Evolutionary conservation across 805 yeast species (phyloP), one percentile per base, ranked within the genome.

Genomic region (Ogataea nitratoaversa): DNA sequence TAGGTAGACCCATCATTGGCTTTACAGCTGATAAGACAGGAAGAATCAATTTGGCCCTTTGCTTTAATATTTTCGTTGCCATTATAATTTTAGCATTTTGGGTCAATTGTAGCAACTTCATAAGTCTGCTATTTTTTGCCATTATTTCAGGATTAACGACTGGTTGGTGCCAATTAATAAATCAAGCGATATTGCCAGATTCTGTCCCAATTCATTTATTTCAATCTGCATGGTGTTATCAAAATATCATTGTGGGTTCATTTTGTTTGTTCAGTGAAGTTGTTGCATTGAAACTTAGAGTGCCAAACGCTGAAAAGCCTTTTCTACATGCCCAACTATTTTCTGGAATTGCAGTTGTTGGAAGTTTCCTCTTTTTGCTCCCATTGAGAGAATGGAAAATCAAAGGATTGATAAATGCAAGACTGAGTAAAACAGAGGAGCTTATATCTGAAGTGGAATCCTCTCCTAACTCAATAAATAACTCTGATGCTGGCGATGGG

Each of bases 281-380:
- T 28, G 57, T 56, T 12, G 64, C 61, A 0, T 44, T 62, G 37
- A 48, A 48, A 13, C 38, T 62, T 36, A 40, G 63, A 34, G 42
- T 52, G 14, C 29, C 36, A 17, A n/a, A 25, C 2, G 25, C 42
- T 5, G 5, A 49, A 2, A 50, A 38, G 17, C 84, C 86, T 2
- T 82, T 73, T 48, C 59, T 74, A 27, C 71, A 80, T 47, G 69
- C 83, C 2, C 87, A 81, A 51, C 66, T 79, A 1, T 79, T 78
- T 54, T 71, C 78, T 4, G 87, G 84, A 2, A 57, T 73, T 34
- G 73, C 71, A 46, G 52, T 71, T n/a, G 59, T 58, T 9, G 72
- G 73, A 0, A 52, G 71, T 9, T 5, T 76, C 3, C 41, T 76
- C 20, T 58, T 73, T 31, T 17, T 53, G 40, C 42, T 76, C 2